These are phyloP conservation scores for Aspergillus affinis DNA, from an alignment of 495 filamentous ascomycete genomes.

Conservation along the genomic window DNA sequence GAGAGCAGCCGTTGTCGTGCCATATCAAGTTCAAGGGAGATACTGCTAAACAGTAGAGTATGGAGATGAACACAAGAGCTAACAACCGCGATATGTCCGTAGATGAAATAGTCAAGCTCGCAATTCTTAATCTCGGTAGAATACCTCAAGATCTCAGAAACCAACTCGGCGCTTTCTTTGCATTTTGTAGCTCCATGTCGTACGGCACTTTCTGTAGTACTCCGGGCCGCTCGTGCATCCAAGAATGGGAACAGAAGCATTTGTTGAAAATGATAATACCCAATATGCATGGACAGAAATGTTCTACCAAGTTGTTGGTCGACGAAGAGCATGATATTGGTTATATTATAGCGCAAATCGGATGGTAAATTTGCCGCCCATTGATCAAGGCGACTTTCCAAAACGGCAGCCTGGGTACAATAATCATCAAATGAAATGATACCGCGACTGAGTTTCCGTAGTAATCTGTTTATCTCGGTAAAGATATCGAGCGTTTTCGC, in stretches of 20 bases:
- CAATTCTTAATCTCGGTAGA: constrained; percentile 18
- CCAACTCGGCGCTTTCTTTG: constrained; percentile 18
- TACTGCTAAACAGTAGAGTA: constrained; percentile 21
- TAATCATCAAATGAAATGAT: constrained; percentile 20
- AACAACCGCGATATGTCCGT: constrained; percentile 24
- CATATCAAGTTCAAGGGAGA: constrained; percentile 13
- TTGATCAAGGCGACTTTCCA: constrained; percentile 15
- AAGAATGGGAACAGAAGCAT: constrained; percentile 31
- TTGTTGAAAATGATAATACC: constrained; percentile 25
- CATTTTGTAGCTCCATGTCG: constrained; percentile 14
- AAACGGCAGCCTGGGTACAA: constrained; percentile 11
- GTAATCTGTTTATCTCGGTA: constrained; percentile 15
- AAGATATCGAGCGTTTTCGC: constrained; percentile 23
- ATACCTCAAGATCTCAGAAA: constrained; percentile 19
- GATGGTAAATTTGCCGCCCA: constrained; percentile 19
- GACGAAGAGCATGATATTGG: constrained; percentile 17
- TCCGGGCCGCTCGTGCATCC: constrained; percentile 6
- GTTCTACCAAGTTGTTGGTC: constrained; percentile 20
- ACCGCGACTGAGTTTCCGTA: constrained; percentile 20
- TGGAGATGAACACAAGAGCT: constrained; percentile 31
- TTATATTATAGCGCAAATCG: constrained; percentile 12
- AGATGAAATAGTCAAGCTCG: constrained; percentile 26
- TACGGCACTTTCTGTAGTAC: not conserved
- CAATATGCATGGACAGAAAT: constrained; percentile 28
- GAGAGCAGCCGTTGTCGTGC: constrained; percentile 21